phyloP scores from a whole-genome alignment of 2,329 filamentous ascomycete species.

The Fusarium nisikadoi region DNA sequence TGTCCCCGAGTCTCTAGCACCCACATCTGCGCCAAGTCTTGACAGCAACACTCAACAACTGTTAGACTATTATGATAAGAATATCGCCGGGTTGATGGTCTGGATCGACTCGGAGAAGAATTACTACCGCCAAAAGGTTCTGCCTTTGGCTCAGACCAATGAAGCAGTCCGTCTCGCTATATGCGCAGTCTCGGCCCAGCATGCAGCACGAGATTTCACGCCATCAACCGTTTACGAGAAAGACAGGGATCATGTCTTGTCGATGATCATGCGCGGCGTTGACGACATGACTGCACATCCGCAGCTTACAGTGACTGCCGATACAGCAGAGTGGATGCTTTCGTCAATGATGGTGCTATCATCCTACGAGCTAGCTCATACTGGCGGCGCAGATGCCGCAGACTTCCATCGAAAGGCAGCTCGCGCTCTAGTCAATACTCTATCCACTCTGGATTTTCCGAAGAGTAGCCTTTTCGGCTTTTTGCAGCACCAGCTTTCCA shows the following conservation, averaged over 20 bases:
- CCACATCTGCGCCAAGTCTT: rapidly evolving
- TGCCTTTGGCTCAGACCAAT: rapidly evolving
- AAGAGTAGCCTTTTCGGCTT: not conserved
- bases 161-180: not conserved
- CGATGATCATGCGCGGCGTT: not conserved
- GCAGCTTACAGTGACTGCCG: rapidly evolving
- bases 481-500: not conserved
- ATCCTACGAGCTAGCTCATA: not conserved
- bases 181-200: not conserved
- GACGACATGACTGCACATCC: not conserved
- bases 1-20: rapidly evolving
- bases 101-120: not conserved
- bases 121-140: not conserved
- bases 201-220: not conserved
- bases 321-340: not conserved
- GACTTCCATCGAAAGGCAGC: rapidly evolving
- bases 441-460: rapidly evolving
- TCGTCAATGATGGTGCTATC: not conserved
- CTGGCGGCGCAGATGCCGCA: not conserved
- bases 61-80: not conserved
- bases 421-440: rapidly evolving
- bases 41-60: not conserved
- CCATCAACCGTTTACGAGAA: not conserved
- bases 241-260: not conserved
- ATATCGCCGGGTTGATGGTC: not conserved